Evolutionary conservation across 345 rosid species (phyloP), one percentile per base, ranked within the genome.

Genomic region (Pelargonium nanum): DNA sequence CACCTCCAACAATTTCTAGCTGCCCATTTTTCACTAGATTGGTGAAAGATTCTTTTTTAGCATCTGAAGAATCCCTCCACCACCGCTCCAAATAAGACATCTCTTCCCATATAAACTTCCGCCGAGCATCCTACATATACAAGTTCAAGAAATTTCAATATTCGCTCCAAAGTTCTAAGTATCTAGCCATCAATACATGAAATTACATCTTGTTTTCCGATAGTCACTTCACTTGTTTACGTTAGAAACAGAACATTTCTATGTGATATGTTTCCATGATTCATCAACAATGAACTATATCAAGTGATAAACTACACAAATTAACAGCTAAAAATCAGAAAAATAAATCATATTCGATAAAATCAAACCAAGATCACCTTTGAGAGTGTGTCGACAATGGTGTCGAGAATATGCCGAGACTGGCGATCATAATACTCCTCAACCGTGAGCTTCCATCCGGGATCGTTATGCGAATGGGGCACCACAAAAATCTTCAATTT

Each of bases 51-150:
- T 77, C 89, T 63, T 76, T 78, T 64, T 83, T 81, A 32, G 65
- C 77, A 2, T 78, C 89, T 4, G 95, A 56, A 22, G 96, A 81
- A 67, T 93, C 97, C 73, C 95, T 87, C 97, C 99, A 93, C 99
- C 99, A 93, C 77, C 86, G 85, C 80, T 93, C 97, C 64, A 93
- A 74, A 70, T 85, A 93, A 48, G 95, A 89, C 97, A 93, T 93
- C 79, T 93, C 99, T 75, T 93, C 99, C 97, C 99, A 93, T 72
- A 93, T 89, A 77, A 93, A 93, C 77, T 83, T 93, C 70, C 97
- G 73, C 67, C 95, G 77, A 53, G 51, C 21, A 79, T 93, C 99
- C 99, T 93, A 70, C 67, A 64, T 45, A 65, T 59, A 57, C 73
- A 62, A 68, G 58, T 58, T 51, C 19, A 59, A 74, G 65, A 30